Conservation (phyloP, 140 eudicot species). For the Flaveria floridana region DNA sequence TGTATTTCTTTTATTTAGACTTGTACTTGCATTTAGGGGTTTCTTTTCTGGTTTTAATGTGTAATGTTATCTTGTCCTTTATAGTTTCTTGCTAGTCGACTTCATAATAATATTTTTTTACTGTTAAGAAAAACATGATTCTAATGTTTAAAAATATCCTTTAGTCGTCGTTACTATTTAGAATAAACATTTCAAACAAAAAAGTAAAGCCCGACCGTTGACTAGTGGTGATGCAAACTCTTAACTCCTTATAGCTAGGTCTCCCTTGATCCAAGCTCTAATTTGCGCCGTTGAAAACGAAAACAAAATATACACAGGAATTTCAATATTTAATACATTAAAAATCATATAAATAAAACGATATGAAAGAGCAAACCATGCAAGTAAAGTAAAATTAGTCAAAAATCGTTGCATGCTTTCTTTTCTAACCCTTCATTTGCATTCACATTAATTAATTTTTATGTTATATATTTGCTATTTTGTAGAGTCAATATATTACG, state of each 20-base stretch:
- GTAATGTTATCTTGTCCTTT: too few relatives aligned
- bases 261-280: slow-evolving; percentile 44
- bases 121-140: too few relatives aligned
- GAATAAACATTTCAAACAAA: too few relatives aligned
- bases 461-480: too few relatives aligned
- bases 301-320: slow-evolving; percentile 25
- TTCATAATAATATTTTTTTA: too few relatives aligned
- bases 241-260: slow-evolving; percentile 31
- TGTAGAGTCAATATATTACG: too few relatives aligned
- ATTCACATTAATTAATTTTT: slow-evolving; percentile 16
- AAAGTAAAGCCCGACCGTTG: slow-evolving; percentile 27
- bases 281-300: slow-evolving; percentile 34
- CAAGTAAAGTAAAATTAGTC: slow-evolving; percentile 25
- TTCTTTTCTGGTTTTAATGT: too few relatives aligned
- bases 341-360: slow-evolving; percentile 8
- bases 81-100: too few relatives aligned
- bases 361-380: slow-evolving; percentile 28
- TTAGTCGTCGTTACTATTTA: not conserved
- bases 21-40: too few relatives aligned
- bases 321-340: slow-evolving; percentile 28
- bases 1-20: too few relatives aligned
- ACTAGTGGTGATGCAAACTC: slow-evolving; percentile 31
- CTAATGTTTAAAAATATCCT: not conserved
- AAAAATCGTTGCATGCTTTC: slow-evolving; percentile 28
- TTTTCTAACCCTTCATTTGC: not conserved